Base-by-base conservation (phyloP, 2,329 filamentous ascomycete species). In the Fusarium sp. region DNA sequence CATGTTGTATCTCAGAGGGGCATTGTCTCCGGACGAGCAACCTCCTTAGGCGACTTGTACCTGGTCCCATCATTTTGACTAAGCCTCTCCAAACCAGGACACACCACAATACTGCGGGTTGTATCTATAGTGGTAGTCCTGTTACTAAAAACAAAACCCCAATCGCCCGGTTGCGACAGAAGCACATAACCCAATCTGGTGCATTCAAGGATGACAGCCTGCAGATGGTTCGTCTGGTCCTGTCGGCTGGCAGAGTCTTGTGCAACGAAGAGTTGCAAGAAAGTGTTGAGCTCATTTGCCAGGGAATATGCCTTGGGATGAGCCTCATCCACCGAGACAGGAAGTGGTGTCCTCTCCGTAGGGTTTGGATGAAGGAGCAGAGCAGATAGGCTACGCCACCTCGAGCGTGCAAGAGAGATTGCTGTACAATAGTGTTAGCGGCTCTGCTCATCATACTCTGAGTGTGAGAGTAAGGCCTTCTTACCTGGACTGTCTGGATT, bases 81-180 rank as follows among this genome's bases (percentile, higher is more conserved):
- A 11, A 76, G 37, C 54, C 76, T 79, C 37, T 74, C 69, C 45
- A 80, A 36, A 0, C 78, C 78, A 18, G 76, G 71, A 16, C 74
- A 75, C 12, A 79, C 71, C 7, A 78, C 71, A 1, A 74, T 36
- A 33, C 26, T 50, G 2, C 49, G 26, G 40, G 54, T 12, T 38
- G 36, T 45, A 13, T 41, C 49, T 30, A 13, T 9, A 2, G 38
- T 20, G 23, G 41, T 23, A 20, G 23, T 41, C 11, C 38, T 61
- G 33, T 26, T 56, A 3, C 46, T 60, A 54, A 76, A 77, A 15
- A 76, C 57, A 51, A 81, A 78, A 2, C 64, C 57, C 74, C 78
- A 82, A 34, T 83, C 81, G 9, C 74, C 73, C 1, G 81, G 80
- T 51, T 84, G 81, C 6, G 81, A 83, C 33, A 83, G 72, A 8